phyloP scores from a whole-genome alignment of 2,329 filamentous ascomycete species.

The Lachnellula subtilissima region DNA sequence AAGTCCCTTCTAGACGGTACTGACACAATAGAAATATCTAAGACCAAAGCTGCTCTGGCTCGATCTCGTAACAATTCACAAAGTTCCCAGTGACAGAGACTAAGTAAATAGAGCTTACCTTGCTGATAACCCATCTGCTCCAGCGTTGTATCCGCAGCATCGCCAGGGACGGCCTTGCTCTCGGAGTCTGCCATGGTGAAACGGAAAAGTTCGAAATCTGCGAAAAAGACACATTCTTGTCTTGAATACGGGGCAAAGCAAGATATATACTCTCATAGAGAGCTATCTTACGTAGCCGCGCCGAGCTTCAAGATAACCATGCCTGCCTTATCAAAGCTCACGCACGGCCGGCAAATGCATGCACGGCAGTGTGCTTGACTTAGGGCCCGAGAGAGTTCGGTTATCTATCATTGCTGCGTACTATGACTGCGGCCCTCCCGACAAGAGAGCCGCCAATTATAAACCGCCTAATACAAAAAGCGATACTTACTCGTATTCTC shows the following conservation, averaged over 20 bases:
- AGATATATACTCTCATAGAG: neutral
- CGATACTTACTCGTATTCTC: too few relatives aligned
- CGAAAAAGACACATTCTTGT: neutral
- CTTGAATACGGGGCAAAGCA: neutral
- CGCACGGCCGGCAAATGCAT: neutral
- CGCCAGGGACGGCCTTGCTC: slow-evolving; percentile 6
- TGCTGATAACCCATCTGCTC: slow-evolving; percentile 24
- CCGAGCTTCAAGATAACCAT: neutral
- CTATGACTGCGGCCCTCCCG: neutral
- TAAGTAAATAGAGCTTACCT: slow-evolving; percentile 11
- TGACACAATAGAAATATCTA: neutral
- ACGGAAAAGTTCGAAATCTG: neutral
- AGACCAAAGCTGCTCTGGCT: neutral
- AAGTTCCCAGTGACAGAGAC: neutral
- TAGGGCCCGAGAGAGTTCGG: neutral
- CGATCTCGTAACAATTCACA: neutral
- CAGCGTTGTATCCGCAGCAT: slow-evolving; percentile 21
- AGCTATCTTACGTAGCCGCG: neutral
- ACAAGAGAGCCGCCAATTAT: too few relatives aligned
- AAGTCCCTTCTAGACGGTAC: neutral
- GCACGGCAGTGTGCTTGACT: neutral
- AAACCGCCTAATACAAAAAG: too few relatives aligned
- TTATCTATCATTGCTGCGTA: neutral
- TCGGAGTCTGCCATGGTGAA: slow-evolving; percentile 4
- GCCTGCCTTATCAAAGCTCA: slow-evolving; percentile 1